phyloP scores from a whole-genome alignment of 2,329 filamentous ascomycete species.

The Colletotrichum limetticola region DNA sequence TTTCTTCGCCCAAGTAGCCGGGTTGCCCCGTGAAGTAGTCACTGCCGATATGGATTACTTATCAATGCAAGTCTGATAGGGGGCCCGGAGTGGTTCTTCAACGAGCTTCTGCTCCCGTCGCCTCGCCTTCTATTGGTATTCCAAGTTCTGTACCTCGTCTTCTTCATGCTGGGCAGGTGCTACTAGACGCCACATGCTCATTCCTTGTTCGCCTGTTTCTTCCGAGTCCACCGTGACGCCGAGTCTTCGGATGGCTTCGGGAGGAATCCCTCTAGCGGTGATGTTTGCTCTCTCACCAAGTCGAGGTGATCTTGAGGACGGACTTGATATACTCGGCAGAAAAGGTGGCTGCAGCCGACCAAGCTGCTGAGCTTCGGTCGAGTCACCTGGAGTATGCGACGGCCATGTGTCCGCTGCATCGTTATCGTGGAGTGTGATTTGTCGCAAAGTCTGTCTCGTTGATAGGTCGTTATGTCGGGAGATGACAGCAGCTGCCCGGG shows the following conservation, averaged over 20 bases:
- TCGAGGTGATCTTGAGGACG: neutral
- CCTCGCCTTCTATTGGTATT: neutral
- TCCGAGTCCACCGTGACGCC: conserved; percentile 60
- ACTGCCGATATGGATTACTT: no score
- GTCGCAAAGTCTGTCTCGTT: neutral
- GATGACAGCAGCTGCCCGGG: neutral
- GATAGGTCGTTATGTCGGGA: neutral
- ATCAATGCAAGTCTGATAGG: no score
- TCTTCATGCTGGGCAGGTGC: neutral
- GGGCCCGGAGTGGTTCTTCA: neutral
- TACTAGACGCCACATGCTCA: neutral
- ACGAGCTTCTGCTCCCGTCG: neutral
- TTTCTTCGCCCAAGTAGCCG: no score
- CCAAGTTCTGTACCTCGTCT: neutral
- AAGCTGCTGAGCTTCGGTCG: conserved; percentile 60
- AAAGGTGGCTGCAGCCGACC: conserved; percentile 48
- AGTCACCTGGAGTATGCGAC: conserved; percentile 60
- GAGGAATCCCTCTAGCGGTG: conserved; percentile 51
- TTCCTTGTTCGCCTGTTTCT: conserved; percentile 39
- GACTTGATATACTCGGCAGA: neutral
- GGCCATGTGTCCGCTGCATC: conserved; percentile 53
- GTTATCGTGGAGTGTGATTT: conserved; percentile 55
- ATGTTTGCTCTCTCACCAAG: conserved; percentile 44
- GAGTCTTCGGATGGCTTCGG: conserved; percentile 59
- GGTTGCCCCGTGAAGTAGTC: no score